phyloP scores from a whole-genome alignment of 2,329 filamentous ascomycete species.

The Ciborinia camelliae region DNA sequence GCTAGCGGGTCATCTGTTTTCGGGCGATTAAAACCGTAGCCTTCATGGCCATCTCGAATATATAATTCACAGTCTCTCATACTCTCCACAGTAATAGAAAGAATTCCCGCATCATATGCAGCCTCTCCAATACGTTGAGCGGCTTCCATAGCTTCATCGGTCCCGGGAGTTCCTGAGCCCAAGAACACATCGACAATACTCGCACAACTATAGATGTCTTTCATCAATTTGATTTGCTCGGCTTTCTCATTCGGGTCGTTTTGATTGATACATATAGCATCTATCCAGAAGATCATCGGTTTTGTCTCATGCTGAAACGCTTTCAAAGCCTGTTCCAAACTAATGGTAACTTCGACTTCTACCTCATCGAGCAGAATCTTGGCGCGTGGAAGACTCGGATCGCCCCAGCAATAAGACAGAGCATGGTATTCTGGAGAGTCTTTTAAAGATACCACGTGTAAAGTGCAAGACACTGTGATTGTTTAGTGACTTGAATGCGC shows the following conservation, averaged over 20 bases:
- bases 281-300: slow-evolving; percentile 17
- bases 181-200: slow-evolving; percentile 19
- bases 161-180: slow-evolving; percentile 14
- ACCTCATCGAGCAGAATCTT: slow-evolving; percentile 18
- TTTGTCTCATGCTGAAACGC: slow-evolving; percentile 15
- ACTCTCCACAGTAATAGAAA: slow-evolving; percentile 5
- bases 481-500: neutral
- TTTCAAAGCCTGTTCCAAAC: slow-evolving; percentile 22
- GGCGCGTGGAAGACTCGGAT: neutral
- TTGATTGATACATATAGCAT: slow-evolving; percentile 26
- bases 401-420: slow-evolving; percentile 20
- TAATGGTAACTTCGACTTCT: slow-evolving; percentile 19
- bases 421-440: slow-evolving; percentile 14
- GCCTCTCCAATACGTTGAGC: slow-evolving; percentile 4
- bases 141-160: slow-evolving; percentile 20
- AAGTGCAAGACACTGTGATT: neutral
- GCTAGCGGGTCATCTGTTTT: neutral
- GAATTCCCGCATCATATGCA: slow-evolving; percentile 14
- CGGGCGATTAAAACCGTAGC: slow-evolving; percentile 7
- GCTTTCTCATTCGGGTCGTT: slow-evolving; percentile 17
- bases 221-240: slow-evolving; percentile 22
- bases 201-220: slow-evolving; percentile 20
- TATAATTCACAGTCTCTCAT: slow-evolving; percentile 8
- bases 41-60: neutral
- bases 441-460: neutral